Evolutionary conservation across 331 rosid species (phyloP).

Genomic region (Rosa hybrid): DNA sequence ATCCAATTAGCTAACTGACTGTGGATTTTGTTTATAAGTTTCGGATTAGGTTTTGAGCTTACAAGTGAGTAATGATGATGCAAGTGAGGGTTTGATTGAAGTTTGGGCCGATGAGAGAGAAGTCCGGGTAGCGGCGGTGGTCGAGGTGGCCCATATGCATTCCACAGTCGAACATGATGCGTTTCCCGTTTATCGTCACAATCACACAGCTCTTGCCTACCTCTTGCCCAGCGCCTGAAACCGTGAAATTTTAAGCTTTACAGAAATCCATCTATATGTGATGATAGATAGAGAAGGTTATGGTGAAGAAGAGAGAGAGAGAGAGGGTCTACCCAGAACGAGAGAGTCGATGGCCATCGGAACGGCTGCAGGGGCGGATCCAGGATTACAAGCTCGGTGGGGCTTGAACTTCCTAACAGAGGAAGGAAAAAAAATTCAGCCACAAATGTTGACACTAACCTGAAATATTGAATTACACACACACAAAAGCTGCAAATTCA

Average conservation of each 20-base stretch:
- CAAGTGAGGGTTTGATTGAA: constrained; percentile 56
- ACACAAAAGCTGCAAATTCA: no score
- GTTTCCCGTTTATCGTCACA: constrained; percentile 73
- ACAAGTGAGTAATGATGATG: constrained; percentile 91
- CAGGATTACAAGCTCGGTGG: no score
- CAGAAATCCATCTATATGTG: no score
- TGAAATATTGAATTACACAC: no score
- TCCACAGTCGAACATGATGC: constrained; percentile 96
- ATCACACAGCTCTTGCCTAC: constrained; percentile 96
- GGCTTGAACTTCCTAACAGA: no score
- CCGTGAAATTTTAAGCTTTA: not conserved
- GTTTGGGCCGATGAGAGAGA: constrained; percentile 47
- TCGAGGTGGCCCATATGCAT: constrained; percentile 81
- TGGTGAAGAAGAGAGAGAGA: not conserved
- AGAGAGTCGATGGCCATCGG: constrained; percentile 62
- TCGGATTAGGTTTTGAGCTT: not conserved
- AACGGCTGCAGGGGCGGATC: no score
- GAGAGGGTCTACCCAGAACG: constrained; percentile 45
- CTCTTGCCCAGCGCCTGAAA: constrained; percentile 94
- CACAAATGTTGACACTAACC: no score
- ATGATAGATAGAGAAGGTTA: not conserved
- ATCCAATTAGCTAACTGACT: no score
- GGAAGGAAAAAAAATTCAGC: no score
- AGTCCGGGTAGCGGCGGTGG: constrained; percentile 78
- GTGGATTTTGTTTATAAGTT: no score